Evolutionary conservation across 2,329 filamentous ascomycete genomes (phyloP), one percentile per base, ranked within the genome.

Genomic region (Diaporthe batatas): DNA sequence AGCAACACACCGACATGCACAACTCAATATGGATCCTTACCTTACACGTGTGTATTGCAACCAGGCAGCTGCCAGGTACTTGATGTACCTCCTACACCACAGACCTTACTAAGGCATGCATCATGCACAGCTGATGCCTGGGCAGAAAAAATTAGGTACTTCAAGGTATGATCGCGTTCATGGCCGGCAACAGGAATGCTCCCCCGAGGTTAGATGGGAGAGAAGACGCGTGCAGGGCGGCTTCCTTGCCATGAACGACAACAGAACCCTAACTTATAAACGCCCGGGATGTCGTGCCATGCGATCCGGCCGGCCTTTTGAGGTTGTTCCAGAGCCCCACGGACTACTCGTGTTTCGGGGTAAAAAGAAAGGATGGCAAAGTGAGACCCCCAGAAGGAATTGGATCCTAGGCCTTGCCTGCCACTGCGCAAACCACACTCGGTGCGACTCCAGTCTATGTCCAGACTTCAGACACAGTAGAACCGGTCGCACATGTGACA

Each of bases 181-280:
- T 53, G 62, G 62, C 62, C 62, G 62, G 62, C 44, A 67, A 67
- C 62, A 53, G 47, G 7, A 53, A 12, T 34, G 47, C 29, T 29
- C 36, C 47, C 32, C 29, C 25, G 47, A 25, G 47, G 3, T 39
- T 67, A 39, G 62, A 67, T 25, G 32, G 39, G 53, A 39, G 32
- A 34, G 25, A 18, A 10, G 2, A 16, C 29, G 25, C 29, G 14
- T 39, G 29, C 32, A 18, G n/a, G 36, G 47, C 44, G 47, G 47
- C n/a, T 32, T 67, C n/a, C n/a, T 36, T 36, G 23, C 32, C 32
- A 25, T 39, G n/a, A 42, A 8, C 1, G 29, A 39, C n/a, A 36
- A 53, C 12, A 67, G 32, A 42, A 36, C 5, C 32, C 18, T 12
- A 53, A 25, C n/a, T 39, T 21, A 7, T 29, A 21, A 1, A 6